These are phyloP conservation scores for Phallus indusiatus DNA, from an alignment of 768 basidiomycete genomes.

Conservation along the genomic window DNA sequence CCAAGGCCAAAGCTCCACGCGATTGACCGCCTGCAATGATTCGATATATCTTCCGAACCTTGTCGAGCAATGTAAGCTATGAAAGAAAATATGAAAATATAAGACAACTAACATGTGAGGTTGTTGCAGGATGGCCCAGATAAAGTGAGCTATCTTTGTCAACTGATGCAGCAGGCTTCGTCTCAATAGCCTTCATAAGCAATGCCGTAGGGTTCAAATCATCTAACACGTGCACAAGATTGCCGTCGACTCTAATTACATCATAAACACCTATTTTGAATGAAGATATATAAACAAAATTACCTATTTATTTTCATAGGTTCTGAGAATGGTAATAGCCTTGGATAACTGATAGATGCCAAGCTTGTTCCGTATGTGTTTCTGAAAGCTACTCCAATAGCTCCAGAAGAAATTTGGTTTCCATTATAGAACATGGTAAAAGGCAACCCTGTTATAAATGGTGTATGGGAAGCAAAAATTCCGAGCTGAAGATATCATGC, in stretches of 20 bases:
- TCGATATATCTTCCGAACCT: constrained; percentile 41
- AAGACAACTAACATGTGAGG: constrained; percentile 12
- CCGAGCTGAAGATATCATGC: constrained; percentile 39
- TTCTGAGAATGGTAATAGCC: constrained; percentile 33
- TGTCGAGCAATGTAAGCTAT: constrained; percentile 2
- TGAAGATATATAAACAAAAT: constrained; percentile 7
- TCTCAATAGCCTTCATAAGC: constrained; percentile 44
- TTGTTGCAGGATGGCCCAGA: constrained; percentile 30
- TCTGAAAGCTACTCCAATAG: constrained; percentile 53
- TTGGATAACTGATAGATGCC: constrained; percentile 25
- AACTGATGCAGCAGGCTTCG: constrained; percentile 17
- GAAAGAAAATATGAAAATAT: neutral
- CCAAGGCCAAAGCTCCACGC: constrained; percentile 56
- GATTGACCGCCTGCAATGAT: constrained; percentile 68
- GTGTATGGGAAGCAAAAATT: constrained; percentile 62
- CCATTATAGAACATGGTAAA: constrained; percentile 58
- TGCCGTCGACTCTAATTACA: constrained; percentile 56
- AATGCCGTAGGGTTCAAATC: constrained; percentile 49
- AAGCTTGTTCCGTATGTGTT: constrained; percentile 9
- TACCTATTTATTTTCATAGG: constrained; percentile 50
- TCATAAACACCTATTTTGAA: neutral
- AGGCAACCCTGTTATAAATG: constrained; percentile 68
- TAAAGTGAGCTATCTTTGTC: constrained; percentile 50
- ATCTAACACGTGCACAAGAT: constrained; percentile 54
- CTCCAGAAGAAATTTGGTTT: constrained; percentile 49